Evolutionary conservation across 768 basidiomycete species (phyloP).

Genomic region (Pulveroboletus ravenelii): DNA sequence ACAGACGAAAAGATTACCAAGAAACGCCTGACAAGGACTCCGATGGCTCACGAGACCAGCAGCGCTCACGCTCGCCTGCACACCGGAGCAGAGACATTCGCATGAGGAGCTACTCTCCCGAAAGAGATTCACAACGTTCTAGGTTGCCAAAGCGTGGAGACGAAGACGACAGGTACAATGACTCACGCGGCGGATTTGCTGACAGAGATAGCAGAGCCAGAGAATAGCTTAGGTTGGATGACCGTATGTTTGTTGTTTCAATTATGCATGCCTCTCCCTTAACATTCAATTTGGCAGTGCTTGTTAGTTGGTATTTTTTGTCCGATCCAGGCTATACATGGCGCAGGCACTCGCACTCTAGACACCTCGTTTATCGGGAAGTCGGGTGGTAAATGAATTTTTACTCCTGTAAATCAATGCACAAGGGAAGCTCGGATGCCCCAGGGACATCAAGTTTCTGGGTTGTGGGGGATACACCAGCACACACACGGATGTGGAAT

Average conservation of each 20-base stretch:
- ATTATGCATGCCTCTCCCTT: background rate
- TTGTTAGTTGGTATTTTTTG: too few species aligned
- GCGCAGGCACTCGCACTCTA: too few species aligned
- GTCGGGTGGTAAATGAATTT: background rate
- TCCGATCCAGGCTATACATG: too few species aligned
- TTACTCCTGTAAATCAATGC: background rate
- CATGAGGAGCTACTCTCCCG: constrained; percentile 17
- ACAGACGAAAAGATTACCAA: constrained; percentile 5
- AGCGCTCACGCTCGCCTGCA: constrained; percentile 16
- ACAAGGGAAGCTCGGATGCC: background rate
- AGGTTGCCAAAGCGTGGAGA: constrained; percentile 1
- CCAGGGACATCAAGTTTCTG: too few species aligned
- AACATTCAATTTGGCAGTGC: background rate
- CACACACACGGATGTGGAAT: too few species aligned
- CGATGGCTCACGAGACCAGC: constrained; percentile 5
- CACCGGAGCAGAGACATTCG: constrained; percentile 8
- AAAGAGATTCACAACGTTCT: constrained; percentile 8
- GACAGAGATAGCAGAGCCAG: background rate
- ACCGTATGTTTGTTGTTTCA: constrained; percentile 4
- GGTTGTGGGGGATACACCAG: too few species aligned
- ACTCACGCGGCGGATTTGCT: background rate
- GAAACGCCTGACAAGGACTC: constrained; percentile 12
- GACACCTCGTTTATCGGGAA: too few species aligned
- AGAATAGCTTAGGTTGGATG: background rate
- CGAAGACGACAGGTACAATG: constrained; percentile 3